These are phyloP conservation scores for Gossypium armourianum DNA, from an alignment of 441 rosid species.

Conservation along the genomic window DNA sequence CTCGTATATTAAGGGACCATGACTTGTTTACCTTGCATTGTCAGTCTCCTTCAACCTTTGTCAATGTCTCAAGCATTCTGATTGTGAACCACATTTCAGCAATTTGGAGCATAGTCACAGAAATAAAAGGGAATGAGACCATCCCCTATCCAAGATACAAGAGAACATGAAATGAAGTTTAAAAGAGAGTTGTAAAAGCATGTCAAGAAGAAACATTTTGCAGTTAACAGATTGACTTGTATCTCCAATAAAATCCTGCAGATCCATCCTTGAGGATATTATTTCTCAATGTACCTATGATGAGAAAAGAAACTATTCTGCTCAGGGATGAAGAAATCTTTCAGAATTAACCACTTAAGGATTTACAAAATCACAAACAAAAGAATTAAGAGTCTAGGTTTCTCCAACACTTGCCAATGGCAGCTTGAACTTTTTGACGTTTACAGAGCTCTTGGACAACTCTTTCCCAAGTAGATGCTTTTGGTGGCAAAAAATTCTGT, in stretches of 20 bases:
- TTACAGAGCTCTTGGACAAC: slow-evolving; percentile 59
- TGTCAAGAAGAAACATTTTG: not conserved
- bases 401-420: slow-evolving; percentile 57
- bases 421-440: slow-evolving; percentile 46
- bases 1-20: not conserved
- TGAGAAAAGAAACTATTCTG: not conserved
- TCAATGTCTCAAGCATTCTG: not conserved
- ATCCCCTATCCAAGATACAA: not conserved
- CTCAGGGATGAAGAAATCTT: not conserved
- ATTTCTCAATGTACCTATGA: not conserved
- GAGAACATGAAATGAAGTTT: not conserved
- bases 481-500: slow-evolving; percentile 49
- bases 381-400: slow-evolving; percentile 36
- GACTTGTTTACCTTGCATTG: slow-evolving; percentile 4
- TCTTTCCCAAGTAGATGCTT: slow-evolving; percentile 49
- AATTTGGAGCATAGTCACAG: not conserved
- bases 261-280: not conserved
- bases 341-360: not conserved
- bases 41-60: slow-evolving; percentile 4
- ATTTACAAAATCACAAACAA: not conserved
- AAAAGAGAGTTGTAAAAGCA: not conserved
- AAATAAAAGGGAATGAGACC: not conserved
- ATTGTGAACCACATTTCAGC: not conserved
- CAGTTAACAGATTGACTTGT: not conserved
- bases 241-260: slow-evolving; percentile 1